These are phyloP conservation scores for Nakazawaea peltata DNA, from an alignment of 805 yeast species.

Conservation along the genomic window DNA sequence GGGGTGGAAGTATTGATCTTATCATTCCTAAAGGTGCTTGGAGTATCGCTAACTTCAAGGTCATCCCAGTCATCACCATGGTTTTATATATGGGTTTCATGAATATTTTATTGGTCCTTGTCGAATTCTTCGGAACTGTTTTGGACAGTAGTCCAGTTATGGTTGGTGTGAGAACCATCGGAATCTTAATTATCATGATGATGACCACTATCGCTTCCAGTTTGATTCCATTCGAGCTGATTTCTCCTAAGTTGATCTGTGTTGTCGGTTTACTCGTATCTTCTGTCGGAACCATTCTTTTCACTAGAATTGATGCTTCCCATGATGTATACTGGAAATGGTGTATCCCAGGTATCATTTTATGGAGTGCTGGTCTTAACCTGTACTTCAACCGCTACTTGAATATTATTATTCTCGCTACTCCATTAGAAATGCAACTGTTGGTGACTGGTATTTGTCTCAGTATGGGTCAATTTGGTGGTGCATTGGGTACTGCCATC, in stretches of 20 bases:
- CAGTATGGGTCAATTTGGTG: no score
- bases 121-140: background rate
- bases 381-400: background rate
- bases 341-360: background rate
- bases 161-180: background rate
- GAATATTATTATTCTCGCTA: background rate
- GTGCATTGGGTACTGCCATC: no score
- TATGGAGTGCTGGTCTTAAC: background rate
- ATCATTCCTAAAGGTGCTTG: background rate
- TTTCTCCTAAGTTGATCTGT: background rate
- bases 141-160: background rate
- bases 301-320: background rate
- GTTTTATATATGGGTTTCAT: background rate
- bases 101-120: background rate
- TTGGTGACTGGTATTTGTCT: no score
- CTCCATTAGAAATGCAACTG: background rate
- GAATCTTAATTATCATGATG: background rate
- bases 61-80: background rate
- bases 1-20: background rate
- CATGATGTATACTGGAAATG: background rate
- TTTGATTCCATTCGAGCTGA: no score
- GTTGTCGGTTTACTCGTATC: background rate
- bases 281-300: background rate
- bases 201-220: no score
- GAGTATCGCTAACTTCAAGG: background rate